Base-by-base conservation (phyloP, 257 asterid genomes). In the Gynochthodes officinalis region DNA sequence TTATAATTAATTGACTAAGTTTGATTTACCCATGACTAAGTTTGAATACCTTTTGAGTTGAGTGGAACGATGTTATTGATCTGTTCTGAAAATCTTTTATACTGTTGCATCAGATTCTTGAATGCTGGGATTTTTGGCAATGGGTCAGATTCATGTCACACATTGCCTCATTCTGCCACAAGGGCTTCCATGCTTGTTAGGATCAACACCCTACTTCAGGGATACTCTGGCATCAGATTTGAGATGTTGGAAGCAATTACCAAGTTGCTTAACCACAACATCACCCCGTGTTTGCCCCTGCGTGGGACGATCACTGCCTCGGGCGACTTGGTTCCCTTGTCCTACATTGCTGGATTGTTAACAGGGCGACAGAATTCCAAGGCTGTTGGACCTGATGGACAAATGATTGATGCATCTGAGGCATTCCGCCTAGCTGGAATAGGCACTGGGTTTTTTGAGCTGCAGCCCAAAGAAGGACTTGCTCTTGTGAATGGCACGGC, bases 401-500 rank as follows among this genome's bases (percentile, higher is more conserved):
- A 78, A 49, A 2, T 78, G 6, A 16, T 76, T 25, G 69, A 74
- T 63, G 76, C 82, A 18, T 28, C 32, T 11, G 76, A 74, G 37
- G 82, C 82, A 28, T 78, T 78, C 42, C 73, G 48, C 15, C 73
- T 73, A 1, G 79, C 82, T 1, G 82, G 79, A 18, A 73, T 78
- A 0, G 19, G 49, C 4, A 27, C 76, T 3, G 79, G 76, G 1
- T 78, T 78, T 39, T 78, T 78, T 7, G 79, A 78, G 9, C 69
- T 69, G 30, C 78, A 78, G 76, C 76, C 82, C 0, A 78, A 78
- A 35, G 82, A 78, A 69, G 82, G 82, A 2, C 79, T 78, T n/a
- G 80, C 80, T 11, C 57, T 78, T 7, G 82, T 78, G 23, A 78
- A 78, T 64, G 82, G 82, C 48, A 78, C 82, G 18, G 82, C 82